These are phyloP conservation scores for Reticulascus tulasneorum DNA, from an alignment of 2,329 filamentous ascomycete genomes.

Conservation along the genomic window DNA sequence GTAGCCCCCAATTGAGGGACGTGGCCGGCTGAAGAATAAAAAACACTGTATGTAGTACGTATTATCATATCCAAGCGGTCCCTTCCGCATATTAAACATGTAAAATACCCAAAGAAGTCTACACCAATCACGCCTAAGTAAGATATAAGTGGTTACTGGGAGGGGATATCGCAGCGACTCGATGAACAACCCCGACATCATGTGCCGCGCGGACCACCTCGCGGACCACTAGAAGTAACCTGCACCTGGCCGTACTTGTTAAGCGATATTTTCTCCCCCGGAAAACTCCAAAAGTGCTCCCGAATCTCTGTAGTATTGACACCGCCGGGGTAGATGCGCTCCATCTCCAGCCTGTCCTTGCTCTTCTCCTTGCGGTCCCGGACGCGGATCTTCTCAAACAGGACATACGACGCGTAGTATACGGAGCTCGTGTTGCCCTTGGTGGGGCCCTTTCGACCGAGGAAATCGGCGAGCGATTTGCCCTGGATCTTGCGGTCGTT, in stretches of 20 bases:
- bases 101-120: too few relatives aligned
- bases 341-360: conserved; percentile 48
- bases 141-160: too few relatives aligned
- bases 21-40: too few relatives aligned
- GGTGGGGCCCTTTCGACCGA: conserved; percentile 42
- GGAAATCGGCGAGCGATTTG: conserved; percentile 44
- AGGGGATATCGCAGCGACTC: too few relatives aligned
- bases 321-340: conserved; percentile 27
- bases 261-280: background rate
- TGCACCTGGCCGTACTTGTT: conserved; percentile 3
- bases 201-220: too few relatives aligned
- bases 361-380: conserved; percentile 47
- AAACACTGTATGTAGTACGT: too few relatives aligned
- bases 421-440: conserved; percentile 43
- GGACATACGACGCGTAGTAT: conserved; percentile 54
- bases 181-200: too few relatives aligned
- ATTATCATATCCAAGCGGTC: too few relatives aligned
- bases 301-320: conserved; percentile 16
- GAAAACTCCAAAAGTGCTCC: background rate
- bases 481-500: conserved; percentile 33
- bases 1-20: too few relatives aligned
- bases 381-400: conserved; percentile 56
- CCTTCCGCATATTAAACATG: too few relatives aligned
- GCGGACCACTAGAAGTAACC: too few relatives aligned
- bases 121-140: too few relatives aligned